Base-by-base conservation (phyloP, 1,139 yeast species). In the Suhomyces chickasaworum region DNA sequence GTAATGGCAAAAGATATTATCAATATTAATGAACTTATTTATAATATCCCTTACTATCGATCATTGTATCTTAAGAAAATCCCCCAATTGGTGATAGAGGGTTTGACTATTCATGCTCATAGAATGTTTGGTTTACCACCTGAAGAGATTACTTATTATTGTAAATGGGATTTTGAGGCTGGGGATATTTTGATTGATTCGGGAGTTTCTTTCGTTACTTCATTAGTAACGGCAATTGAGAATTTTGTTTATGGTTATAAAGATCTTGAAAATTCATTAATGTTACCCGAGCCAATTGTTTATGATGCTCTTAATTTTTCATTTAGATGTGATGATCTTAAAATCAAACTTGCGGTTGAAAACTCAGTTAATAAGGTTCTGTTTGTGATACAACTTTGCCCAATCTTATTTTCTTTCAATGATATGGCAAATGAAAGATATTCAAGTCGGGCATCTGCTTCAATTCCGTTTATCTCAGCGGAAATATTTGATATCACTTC, bases 81-180 rank as follows among this genome's bases (percentile, higher is more conserved):
- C 3, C 73, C 80, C 2, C 80, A 81, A 30, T 55, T 88, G 12
- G 64, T 69, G 10, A 75, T 88, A 41, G 87, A 84, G 56, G 89
- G 90, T 0, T 60, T 90, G 20, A 60, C 76, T 4, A 75, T 88
- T 13, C 96, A 87, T 64, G 93, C 96, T 1, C 96, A 91, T 61
- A 76, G 98, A 59, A 81, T 90, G 83, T 89, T 90, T 72, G 98
- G 99, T 0, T 64, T 89, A 1, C 97, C 97, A 0, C 97, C 97
- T 0, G 73, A 77, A 2, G 96, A 89, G 60, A 88, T 93, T 1
- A 89, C 97, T 0, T 93, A 89, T 60, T 83, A 80, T 53, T 90
- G 97, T 60, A 85, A 88, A 52, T 93, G 98, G 98, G 91, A 87
- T 53, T 80, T 91, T 53, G 81, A 80, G 25, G 64, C 86, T 2